Evolutionary conservation across 495 filamentous ascomycete species (phyloP).

Genomic region (Talaromyces liani): DNA sequence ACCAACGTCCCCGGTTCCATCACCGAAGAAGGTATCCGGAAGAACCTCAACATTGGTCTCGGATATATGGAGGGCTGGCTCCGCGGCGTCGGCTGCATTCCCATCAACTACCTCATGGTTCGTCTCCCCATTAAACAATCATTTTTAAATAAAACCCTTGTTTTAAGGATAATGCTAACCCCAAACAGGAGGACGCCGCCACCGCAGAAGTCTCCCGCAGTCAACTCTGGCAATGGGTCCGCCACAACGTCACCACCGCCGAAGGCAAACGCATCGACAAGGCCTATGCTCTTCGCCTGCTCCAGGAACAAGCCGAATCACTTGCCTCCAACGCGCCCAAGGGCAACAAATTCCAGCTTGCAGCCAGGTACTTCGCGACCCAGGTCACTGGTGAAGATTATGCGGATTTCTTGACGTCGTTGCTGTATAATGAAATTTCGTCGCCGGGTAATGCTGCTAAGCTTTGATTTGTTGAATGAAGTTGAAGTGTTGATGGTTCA

Average conservation of each 20-base stretch:
- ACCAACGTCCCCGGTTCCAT: slow-evolving; percentile 94
- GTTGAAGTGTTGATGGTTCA: not conserved
- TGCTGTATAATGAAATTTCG: slow-evolving; percentile 96
- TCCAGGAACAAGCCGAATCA: slow-evolving; percentile 77
- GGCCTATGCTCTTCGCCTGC: slow-evolving; percentile 74
- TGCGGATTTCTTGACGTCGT: slow-evolving; percentile 83
- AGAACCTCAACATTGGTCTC: slow-evolving; percentile 95
- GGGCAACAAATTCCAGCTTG: slow-evolving; percentile 88
- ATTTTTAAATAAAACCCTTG: too few relatives aligned
- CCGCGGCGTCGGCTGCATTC: slow-evolving; percentile 88
- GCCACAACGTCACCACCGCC: slow-evolving; percentile 74
- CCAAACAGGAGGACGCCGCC: slow-evolving; percentile 75
- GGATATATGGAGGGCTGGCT: slow-evolving; percentile 99
- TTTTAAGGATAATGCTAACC: slow-evolving; percentile 13
- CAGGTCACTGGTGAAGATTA: slow-evolving; percentile 98
- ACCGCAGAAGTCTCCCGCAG: slow-evolving; percentile 91
- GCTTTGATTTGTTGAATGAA: slow-evolving; percentile 42
- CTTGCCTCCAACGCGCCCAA: slow-evolving; percentile 68
- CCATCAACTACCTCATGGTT: slow-evolving; percentile 97
- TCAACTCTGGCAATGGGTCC: slow-evolving; percentile 95
- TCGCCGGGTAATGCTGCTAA: slow-evolving; percentile 76
- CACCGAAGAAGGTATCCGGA: slow-evolving; percentile 93
- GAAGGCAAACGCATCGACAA: slow-evolving; percentile 94
- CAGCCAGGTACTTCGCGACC: slow-evolving; percentile 82
- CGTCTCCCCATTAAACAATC: slow-evolving; percentile 1